Percentiles rank a stretch among this genome's conserved stretches.
Evolutionary conservation across 2,329 filamentous ascomycete genomes (phyloP).

Genomic region (Penicillium thymicola): DNA sequence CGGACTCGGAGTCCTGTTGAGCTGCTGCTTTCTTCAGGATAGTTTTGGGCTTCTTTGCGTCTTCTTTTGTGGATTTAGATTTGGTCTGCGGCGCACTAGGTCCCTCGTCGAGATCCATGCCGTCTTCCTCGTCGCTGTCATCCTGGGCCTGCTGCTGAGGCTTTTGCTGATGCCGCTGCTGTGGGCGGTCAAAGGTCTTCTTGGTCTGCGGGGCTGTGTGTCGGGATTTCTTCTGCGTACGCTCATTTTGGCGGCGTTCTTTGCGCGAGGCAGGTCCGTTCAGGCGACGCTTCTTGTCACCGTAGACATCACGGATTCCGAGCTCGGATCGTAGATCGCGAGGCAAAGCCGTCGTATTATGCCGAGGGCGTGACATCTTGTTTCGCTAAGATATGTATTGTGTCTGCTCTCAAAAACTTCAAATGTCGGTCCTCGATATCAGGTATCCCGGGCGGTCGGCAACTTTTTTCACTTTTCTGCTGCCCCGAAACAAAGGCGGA

Average conservation of each 20-base stretch:
- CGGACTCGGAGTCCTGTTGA: constrained; percentile 24
- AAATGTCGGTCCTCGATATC: not conserved
- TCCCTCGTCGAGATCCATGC: constrained; percentile 19
- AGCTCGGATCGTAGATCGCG: constrained; percentile 40
- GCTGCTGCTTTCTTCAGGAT: constrained; percentile 36
- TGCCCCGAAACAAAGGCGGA: constrained; percentile 19
- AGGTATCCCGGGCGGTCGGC: constrained; percentile 15
- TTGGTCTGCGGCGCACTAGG: constrained; percentile 13
- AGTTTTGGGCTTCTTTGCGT: constrained; percentile 29
- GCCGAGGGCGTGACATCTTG: constrained; percentile 33
- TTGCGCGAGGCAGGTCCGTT: constrained; percentile 50
- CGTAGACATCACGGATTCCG: constrained; percentile 38
- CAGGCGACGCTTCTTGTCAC: constrained; percentile 31
- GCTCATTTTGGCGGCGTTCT: constrained; percentile 64
- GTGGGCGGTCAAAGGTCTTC: constrained; percentile 7
- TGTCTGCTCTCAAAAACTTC: not conserved
- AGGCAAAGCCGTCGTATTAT: constrained; percentile 45
- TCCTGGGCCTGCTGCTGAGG: constrained; percentile 12
- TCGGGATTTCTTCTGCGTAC: constrained; percentile 57
- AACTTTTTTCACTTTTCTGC: constrained; percentile 28
- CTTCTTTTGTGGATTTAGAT: constrained; percentile 23
- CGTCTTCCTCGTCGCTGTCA: constrained; percentile 24
- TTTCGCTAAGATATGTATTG: not conserved
- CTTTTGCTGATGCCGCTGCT: constrained; percentile 14
- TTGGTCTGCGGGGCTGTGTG: constrained; percentile 25